These are phyloP conservation scores for Epichloe festucae DNA, from an alignment of 2,329 filamentous ascomycete genomes.

Conservation along the genomic window DNA sequence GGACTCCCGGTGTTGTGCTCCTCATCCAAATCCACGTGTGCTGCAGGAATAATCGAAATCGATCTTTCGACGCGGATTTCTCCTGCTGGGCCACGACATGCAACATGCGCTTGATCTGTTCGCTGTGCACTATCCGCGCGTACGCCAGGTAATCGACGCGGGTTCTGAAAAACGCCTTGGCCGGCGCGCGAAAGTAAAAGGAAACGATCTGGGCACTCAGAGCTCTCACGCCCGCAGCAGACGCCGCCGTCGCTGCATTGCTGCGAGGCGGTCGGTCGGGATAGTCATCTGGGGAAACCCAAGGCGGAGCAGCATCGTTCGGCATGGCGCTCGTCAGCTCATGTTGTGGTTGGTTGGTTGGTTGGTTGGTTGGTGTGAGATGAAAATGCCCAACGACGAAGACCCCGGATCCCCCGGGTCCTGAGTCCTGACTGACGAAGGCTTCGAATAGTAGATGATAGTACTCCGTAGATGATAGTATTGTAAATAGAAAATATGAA, in stretches of 20 bases:
- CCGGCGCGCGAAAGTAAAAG: constrained; percentile 84
- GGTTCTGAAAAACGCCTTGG: constrained; percentile 85
- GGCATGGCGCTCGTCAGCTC: constrained; percentile 21
- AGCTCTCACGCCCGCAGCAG: constrained; percentile 72
- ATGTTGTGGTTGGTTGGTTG: constrained; percentile 8
- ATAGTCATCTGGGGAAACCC: constrained; percentile 21
- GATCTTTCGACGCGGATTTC: constrained; percentile 19
- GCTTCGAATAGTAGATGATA: too few relatives aligned
- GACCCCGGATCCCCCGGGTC: too few relatives aligned
- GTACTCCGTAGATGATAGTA: too few relatives aligned
- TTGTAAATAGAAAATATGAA: too few relatives aligned
- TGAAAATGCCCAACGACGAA: too few relatives aligned
- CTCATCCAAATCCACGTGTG: constrained; percentile 39
- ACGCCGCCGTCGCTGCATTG: constrained; percentile 57
- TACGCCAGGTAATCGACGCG: constrained; percentile 69
- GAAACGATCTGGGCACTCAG: constrained; percentile 71
- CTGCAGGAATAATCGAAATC: constrained; percentile 18
- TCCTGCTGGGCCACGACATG: constrained; percentile 23
- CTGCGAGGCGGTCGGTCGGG: constrained; percentile 35
- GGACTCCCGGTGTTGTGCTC: constrained; percentile 55
- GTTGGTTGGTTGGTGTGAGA: too few relatives aligned
- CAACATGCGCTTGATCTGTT: constrained; percentile 26
- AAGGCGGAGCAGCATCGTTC: constrained; percentile 16
- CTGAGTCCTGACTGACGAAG: too few relatives aligned
- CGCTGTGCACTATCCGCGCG: constrained; percentile 38